Evolutionary conservation across 2,329 filamentous ascomycete genomes (phyloP), one percentile per base, ranked within the genome.

Genomic region (Microdochium paspali): DNA sequence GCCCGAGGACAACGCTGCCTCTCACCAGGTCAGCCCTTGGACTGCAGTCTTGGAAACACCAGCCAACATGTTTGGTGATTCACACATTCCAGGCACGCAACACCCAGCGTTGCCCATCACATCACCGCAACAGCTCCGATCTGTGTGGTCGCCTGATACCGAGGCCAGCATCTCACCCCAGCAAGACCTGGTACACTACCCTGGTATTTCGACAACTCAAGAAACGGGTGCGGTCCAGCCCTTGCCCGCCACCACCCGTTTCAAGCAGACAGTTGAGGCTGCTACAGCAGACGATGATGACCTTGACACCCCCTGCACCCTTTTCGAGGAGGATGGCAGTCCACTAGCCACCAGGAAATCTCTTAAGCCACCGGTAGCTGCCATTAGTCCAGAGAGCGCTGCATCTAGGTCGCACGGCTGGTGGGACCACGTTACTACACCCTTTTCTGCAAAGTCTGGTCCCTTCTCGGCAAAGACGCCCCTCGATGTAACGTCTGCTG

Each of bases 341-440:
- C 70, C 69, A 3, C 58, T 60, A 24, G 62, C 58, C 58, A 64
- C 58, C 44, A 67, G 58, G 49, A 67, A 66, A 49, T 67, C 68
- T 5, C 54, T 61, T 32, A 69, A 64, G 47, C 58, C 63, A 13
- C 70, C 67, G 46, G 63, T 60, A 7, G 57, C 62, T 9, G 58
- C 61, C 44, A 44, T 68, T 53, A 64, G 67, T 39, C 62, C 72
- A 42, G 63, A 72, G 44, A 78, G 76, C 35, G 78, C 76, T 24
- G 74, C 70, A 39, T 74, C 77, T 10, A 74, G 73, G 47, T 84
- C 82, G 24, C 73, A 74, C 50, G 85, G 85, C 20, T 90, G 85
- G 85, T 90, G 85, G 85, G 86, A 87, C 56, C 74, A 86, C 53
- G 79, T 90, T 47, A 82, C 77, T 7, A 86, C 85, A 1, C 85